These are phyloP conservation scores for Petrea volubilis DNA, from an alignment of 257 asterid genomes.

Conservation along the genomic window DNA sequence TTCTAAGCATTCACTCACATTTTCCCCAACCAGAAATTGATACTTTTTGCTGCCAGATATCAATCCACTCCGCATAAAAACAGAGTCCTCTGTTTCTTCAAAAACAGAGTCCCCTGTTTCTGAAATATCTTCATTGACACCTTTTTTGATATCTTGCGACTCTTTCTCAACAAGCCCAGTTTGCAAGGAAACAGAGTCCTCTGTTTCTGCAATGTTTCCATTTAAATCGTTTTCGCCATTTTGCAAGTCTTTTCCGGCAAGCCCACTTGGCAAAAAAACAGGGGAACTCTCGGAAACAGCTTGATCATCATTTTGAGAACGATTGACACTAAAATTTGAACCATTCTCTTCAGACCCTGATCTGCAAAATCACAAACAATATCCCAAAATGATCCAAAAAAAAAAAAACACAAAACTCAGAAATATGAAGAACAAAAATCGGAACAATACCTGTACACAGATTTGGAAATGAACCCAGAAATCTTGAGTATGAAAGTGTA, in stretches of 20 bases:
- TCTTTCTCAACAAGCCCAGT: constrained; percentile 28
- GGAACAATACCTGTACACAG: constrained; percentile 43
- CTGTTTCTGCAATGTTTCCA: constrained; percentile 32
- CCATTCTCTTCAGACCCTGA: constrained; percentile 31
- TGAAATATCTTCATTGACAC: constrained; percentile 5
- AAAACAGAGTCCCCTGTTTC: constrained; percentile 51
- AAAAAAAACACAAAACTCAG: background rate
- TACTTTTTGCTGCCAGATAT: constrained; percentile 38
- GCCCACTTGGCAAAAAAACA: constrained; percentile 29
- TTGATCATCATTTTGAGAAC: constrained; percentile 31
- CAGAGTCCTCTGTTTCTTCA: constrained; percentile 50
- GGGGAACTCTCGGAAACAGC: constrained; percentile 23
- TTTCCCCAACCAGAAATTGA: constrained; percentile 36
- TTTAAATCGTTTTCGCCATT: background rate
- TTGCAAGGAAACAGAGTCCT: constrained; percentile 46
- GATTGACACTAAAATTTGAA: constrained; percentile 30
- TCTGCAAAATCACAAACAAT: constrained; percentile 37
- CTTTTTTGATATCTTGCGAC: constrained; percentile 12
- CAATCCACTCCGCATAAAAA: constrained; percentile 32
- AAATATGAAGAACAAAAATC: background rate
- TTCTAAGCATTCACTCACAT: constrained; percentile 47
- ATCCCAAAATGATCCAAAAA: background rate
- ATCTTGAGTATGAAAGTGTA: constrained; percentile 39
- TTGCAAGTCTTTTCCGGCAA: constrained; percentile 21
- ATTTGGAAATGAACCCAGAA: constrained; percentile 33